Evolutionary conservation across 225 moss, liverwort and hornwort species (phyloP).

Genomic region (Bryum argenteum): DNA sequence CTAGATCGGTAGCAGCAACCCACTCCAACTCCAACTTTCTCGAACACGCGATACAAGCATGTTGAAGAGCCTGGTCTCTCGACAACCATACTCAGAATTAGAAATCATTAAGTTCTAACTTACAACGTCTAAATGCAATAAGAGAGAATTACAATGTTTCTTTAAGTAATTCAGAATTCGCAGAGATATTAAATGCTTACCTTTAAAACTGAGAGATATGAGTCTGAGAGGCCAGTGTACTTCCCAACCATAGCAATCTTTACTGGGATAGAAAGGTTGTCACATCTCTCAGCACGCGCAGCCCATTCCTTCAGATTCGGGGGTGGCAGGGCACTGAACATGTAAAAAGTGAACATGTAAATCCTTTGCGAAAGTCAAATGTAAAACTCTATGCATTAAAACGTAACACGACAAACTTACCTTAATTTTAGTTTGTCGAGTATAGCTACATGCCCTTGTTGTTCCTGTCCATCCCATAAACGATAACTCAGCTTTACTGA

Average conservation of each 20-base stretch:
- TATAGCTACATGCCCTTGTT: conserved; percentile 58
- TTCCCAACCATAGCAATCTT: conserved; percentile 98
- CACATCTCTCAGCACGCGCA: conserved; percentile 52
- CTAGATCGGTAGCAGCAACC: conserved; percentile 87
- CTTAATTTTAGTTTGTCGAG: conserved; percentile 51
- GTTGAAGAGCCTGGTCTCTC: conserved; percentile 72
- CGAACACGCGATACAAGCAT: conserved; percentile 85
- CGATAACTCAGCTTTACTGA: conserved; percentile 14
- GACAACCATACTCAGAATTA: conserved; percentile 18
- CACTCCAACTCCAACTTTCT: conserved; percentile 88
- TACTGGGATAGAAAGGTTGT: conserved; percentile 55
- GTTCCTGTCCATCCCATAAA: conserved; percentile 40
- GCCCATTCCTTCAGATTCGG: conserved; percentile 60
- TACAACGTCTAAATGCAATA: not conserved
- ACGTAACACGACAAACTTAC: conserved; percentile 22
- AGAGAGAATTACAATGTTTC: not conserved
- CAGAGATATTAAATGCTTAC: conserved; percentile 29
- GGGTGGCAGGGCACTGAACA: conserved; percentile 55
- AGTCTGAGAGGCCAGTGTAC: conserved; percentile 90
- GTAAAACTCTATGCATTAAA: conserved; percentile 4
- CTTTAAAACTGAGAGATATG: conserved; percentile 93
- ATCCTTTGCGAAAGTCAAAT: conserved; percentile 19
- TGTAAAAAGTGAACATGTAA: not conserved
- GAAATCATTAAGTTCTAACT: not conserved
- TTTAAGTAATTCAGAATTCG: not conserved